A percentile compares a stretch with the other conserved stretches of the same genome.
phyloP scores from a whole-genome alignment of 2,329 filamentous ascomycete genomes.

The Orbilia oligospora region DNA sequence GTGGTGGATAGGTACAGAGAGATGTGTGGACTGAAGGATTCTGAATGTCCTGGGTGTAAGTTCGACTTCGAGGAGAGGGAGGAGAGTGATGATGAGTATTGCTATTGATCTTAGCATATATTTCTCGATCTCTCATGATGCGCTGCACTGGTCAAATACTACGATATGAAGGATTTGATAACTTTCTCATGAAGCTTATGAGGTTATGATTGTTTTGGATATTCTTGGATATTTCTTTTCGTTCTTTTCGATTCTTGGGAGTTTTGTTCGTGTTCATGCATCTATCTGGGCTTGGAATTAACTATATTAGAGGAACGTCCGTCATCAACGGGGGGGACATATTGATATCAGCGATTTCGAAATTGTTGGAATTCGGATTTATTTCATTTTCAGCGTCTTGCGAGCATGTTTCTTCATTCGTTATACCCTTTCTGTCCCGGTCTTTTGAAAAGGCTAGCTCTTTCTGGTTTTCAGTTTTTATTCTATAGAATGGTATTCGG shows the following conservation, averaged over 20 bases:
- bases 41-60: conserved; percentile 54
- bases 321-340: conserved; percentile 6
- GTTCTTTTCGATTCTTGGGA: conserved; percentile 14
- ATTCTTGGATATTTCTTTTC: conserved; percentile 18
- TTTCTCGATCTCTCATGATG: too few species aligned
- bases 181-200: conserved; percentile 18
- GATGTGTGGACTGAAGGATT: conserved; percentile 54
- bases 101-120: too few species aligned
- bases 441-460: conserved; percentile 25
- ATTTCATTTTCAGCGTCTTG: conserved; percentile 1
- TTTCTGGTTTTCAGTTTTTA: neutral
- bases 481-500: conserved; percentile 16
- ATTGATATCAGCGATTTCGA: neutral
- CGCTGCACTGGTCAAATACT: neutral
- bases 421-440: conserved; percentile 15
- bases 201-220: conserved; percentile 11
- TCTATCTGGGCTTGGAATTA: conserved; percentile 12
- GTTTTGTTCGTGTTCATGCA: conserved; percentile 14
- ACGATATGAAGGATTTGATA: too few species aligned
- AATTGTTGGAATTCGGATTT: neutral
- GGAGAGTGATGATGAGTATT: conserved; percentile 56
- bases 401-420: neutral
- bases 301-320: conserved; percentile 8
- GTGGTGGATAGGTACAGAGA: conserved; percentile 51
- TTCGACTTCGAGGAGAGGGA: conserved; percentile 52